phyloP scores from a whole-genome alignment of 495 filamentous ascomycete species.

The Tuber calosporum region DNA sequence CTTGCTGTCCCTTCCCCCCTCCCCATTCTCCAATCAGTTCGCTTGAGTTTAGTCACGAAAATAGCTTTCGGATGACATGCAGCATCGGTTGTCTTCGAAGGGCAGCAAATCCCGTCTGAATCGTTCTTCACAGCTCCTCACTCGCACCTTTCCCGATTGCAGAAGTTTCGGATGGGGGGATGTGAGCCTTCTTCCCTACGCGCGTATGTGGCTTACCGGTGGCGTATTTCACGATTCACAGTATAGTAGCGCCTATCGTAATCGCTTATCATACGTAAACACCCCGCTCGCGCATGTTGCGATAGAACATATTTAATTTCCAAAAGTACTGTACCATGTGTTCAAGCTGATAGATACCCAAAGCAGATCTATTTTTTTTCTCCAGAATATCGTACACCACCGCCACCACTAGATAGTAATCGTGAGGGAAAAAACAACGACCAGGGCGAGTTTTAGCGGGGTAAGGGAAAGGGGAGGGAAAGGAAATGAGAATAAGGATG shows the following conservation, averaged over 20 bases:
- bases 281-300: neutral
- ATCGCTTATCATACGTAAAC: neutral
- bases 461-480: neutral
- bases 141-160: neutral
- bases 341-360: neutral
- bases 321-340: neutral
- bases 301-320: neutral
- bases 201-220: neutral
- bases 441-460: neutral
- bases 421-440: neutral
- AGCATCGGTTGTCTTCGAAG: neutral
- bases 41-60: neutral
- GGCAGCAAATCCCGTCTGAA: neutral
- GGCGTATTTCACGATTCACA: neutral
- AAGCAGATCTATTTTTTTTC: neutral
- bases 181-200: neutral
- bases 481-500: neutral
- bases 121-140: neutral
- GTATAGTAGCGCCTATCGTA: neutral
- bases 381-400: neutral
- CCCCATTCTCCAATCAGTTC: neutral
- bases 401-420: neutral
- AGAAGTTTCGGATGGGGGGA: neutral
- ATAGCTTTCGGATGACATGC: neutral
- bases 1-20: neutral